Evolutionary conservation across 1,284 basidiomycete genomes (phyloP), one percentile per base, ranked within the genome.

Genomic region (Meira miltonrushii): DNA sequence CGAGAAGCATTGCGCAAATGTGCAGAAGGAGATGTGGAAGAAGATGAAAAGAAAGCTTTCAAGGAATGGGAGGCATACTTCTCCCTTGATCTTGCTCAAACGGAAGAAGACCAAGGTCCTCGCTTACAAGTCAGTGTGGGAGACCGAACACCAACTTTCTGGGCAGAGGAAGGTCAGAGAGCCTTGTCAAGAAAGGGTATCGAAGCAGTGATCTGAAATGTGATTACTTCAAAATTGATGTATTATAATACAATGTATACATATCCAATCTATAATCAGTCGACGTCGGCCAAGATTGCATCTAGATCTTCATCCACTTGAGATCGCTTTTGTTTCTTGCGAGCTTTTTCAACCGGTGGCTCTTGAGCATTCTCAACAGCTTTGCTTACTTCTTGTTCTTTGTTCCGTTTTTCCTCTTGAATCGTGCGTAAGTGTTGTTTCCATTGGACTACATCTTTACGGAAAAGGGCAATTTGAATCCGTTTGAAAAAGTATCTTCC

Each of bases 401-500:
- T 33, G 8, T 33, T 33, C 8, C 28, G 28, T 33, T 33, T 3
- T 33, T 33, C 28, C 8, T 33, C 28, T 33, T 33, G 28, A 4
- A 33, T 33, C 28, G 28, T 33, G 28, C 28, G 28, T 8, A 33
- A 33, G 5, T 13, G 25, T 13, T 61, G 33, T 17, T 62, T 69
- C 75, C 75, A 78, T 49, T 68, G 66, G 33, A 61, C 43, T 5
- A 65, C 37, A 13, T 64, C 61, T 57, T 71, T 69, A 40, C 75
- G 61, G 43, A 65, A 77, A 40, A 74, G 50, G 33, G 59, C 63
- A 17, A 77, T 57, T 19, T 72, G 66, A n/a, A 76, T 46, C 23
- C 68, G 67, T 37, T 64, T 61, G 10, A 75, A 61, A 47, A 78
- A 75, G 48, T 70, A 75, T 2, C 68, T 60, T 15, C 74, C 73